Evolutionary conservation across 441 rosid species (phyloP), one percentile per base, ranked within the genome.

Genomic region (Biscutella laevigata): DNA sequence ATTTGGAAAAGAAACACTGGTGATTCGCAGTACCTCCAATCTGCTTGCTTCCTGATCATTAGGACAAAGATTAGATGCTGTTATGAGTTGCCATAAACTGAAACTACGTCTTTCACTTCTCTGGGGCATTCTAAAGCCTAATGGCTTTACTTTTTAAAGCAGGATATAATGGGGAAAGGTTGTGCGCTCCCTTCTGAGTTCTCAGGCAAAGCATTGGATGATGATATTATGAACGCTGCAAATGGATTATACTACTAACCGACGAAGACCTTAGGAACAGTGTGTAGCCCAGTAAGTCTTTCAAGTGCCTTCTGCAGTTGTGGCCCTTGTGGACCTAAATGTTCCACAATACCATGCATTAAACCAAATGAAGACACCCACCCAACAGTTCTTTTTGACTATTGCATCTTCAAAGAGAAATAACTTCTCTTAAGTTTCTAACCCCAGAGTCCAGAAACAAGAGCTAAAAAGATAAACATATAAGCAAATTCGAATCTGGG

Each of bases 181-280:
- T n/a, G n/a, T n/a, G n/a, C n/a, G n/a, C n/a, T n/a, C n/a, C n/a
- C n/a, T n/a, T n/a, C n/a, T n/a, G n/a, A n/a, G n/a, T n/a, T n/a
- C n/a, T n/a, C n/a, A n/a, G n/a, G n/a, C n/a, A 36, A 17, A 19
- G 25, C 6, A 22, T 4, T 37, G 3, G 29, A 14, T 24, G 32
- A 25, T 38, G 57, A 46, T 22, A 42, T 7, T 20, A 41, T 57
- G n/a, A n/a, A n/a, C 16, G 5, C 3, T 37, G 26, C 35, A 55
- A 43, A 22, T 0, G n/a, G 60, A 22, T 36, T 11, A 26, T 59
- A 55, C 14, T 9, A 66, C 78, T 15, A 56, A 91, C 98, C 94
- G 13, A 91, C 79, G 49, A 91, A 91, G 34, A 91, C 91, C 77
- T 81, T 85, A 22, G 98, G 98, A 65, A 87, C 98, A 3, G 95